phyloP scores from a whole-genome alignment of 2,329 filamentous ascomycete genomes.

The Colletotrichum sp. region DNA sequence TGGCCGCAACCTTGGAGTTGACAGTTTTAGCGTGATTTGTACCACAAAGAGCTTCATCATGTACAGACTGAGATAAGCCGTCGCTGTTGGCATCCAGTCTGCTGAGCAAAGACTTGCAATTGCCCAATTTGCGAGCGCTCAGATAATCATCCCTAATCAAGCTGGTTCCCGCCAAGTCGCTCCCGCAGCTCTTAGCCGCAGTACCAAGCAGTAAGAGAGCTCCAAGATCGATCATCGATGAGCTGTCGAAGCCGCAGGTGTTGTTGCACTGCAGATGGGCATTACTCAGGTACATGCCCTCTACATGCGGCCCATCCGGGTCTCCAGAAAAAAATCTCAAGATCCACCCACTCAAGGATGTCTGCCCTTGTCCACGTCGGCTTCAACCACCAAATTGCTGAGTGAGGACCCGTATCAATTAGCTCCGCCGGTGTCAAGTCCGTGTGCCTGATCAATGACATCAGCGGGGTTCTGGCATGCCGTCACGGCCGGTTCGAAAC shows the following conservation, averaged over 20 bases:
- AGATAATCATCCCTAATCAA: not conserved
- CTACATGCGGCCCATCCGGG: conserved; percentile 11
- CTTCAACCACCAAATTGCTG: not conserved
- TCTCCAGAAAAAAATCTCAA: not conserved
- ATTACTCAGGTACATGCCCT: not conserved
- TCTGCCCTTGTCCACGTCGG: not conserved
- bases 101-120: not conserved
- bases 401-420: not conserved
- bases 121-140: not conserved
- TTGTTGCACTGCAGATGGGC: not conserved
- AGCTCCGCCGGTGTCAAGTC: not conserved
- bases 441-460: conserved; percentile 13
- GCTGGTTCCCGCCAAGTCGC: not conserved
- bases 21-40: not conserved
- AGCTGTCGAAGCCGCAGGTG: conserved; percentile 1
- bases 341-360: not conserved
- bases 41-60: not conserved
- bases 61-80: not conserved
- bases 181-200: not conserved
- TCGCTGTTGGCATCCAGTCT: not conserved
- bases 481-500: conserved; percentile 12
- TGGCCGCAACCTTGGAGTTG: conserved; percentile 3
- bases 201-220: not conserved
- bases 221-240: not conserved
- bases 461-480: conserved; percentile 15